Evolutionary conservation across 306 rosid genomes (phyloP), one percentile per base, ranked within the genome.

Genomic region (Begonia masoniana): DNA sequence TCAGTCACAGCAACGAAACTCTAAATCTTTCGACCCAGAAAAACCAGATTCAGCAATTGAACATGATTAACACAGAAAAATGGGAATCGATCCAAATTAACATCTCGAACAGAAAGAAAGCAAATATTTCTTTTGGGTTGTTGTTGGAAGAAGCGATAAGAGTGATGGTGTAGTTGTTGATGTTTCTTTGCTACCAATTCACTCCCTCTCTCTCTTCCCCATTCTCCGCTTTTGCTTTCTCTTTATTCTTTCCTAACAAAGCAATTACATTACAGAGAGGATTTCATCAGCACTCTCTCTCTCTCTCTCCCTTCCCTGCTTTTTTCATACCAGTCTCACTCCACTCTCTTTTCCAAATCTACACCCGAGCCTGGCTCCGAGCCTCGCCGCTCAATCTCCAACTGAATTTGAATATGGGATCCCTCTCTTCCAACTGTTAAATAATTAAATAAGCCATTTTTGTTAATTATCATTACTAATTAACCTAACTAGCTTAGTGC

Each of bases 181-280:
- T 50, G 54, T 50, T 15, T 50, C 54, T 50, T 15, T 50, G 19
- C 19, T 50, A n/a, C 54, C 54, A 50, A 50, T 50, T 50, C 54
- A 50, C 12, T n/a, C 54, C 19, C 54, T n/a, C 54, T n/a, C 19
- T 50, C 23, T 50, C 54, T 11, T n/a, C 19, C n/a, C 15, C 54
- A 31, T 31, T 31, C 39, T 31, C 9, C 39, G 8, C 54, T 50
- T 50, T 50, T 50, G 54, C 54, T 50, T 14, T 15, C 54, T 51
- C 58, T 15, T 54, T 21, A 12, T 16, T 41, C 54, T 17, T 46
- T 43, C 15, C 52, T 42, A 6, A 41, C 49, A 26, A 41, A 15
- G 9, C 9, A 4, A 6, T 6, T 16, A 23, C 45, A 16, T 51
- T n/a, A 45, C 9, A n/a, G 54, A 4, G 19, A 23, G 50, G 17